Evolutionary conservation across 1,139 yeast genomes (phyloP).

Genomic region (Sugiyamaella paludigena): DNA sequence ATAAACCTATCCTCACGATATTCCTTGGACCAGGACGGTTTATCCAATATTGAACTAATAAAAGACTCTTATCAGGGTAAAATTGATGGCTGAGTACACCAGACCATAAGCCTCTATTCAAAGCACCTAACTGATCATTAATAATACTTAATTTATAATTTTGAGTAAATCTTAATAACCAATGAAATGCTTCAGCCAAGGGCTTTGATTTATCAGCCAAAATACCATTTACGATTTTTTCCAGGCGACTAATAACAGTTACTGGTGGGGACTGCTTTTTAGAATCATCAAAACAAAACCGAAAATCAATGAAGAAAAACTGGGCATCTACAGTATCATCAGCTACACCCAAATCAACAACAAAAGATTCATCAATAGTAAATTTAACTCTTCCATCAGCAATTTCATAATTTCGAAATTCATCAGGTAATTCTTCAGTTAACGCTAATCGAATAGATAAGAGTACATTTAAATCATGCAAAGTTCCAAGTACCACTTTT

Average conservation of each 20-base stretch:
- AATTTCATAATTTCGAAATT: constrained; percentile 61
- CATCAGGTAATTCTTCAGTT: constrained; percentile 56
- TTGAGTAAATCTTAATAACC: constrained; percentile 67
- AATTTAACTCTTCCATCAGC: constrained; percentile 76
- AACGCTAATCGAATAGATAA: constrained; percentile 75
- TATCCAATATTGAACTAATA: constrained; percentile 69
- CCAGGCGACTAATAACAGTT: constrained; percentile 48
- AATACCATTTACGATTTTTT: constrained; percentile 55
- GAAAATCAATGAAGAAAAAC: constrained; percentile 70
- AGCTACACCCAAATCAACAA: constrained; percentile 67
- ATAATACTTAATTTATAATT: constrained; percentile 72
- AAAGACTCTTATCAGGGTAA: constrained; percentile 58
- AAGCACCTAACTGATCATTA: constrained; percentile 58
- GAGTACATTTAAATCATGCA: constrained; percentile 68
- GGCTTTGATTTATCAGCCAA: constrained; percentile 47
- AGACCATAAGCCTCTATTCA: constrained; percentile 61
- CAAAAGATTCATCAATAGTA: constrained; percentile 61
- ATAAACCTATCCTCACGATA: constrained; percentile 65
- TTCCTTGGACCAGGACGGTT: constrained; percentile 45
- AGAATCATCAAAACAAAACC: constrained; percentile 45
- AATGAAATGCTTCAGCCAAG: constrained; percentile 59
- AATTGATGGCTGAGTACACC: constrained; percentile 66
- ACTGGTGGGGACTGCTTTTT: constrained; percentile 34
- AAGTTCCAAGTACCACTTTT: constrained; percentile 56
- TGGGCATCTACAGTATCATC: constrained; percentile 61